Evolutionary conservation across 768 basidiomycete species (phyloP), one percentile per base, ranked within the genome.

Genomic region (Tylopilus felleus): DNA sequence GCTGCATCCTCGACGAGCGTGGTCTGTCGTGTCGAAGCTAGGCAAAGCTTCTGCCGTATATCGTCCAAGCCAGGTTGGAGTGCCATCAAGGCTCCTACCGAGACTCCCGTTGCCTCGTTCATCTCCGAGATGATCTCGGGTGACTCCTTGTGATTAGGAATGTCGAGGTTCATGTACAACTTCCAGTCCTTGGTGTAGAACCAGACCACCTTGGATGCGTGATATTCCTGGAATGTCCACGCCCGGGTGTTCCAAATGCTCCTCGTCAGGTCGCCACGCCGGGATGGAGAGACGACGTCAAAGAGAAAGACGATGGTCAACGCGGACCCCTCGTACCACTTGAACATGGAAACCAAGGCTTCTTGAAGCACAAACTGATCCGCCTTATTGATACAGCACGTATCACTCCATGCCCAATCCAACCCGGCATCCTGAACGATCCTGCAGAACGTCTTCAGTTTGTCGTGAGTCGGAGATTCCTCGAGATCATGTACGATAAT

Each of bases 81-180:
- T n/a, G 29, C 14, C 16, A 42, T 25, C 41, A 50, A 23, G 0
- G 35, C 40, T 35, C 13, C 21, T 3, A 22, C 31, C 1, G 41
- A 33, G 2, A 50, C 8, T 0, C 49, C 49, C 4, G 49, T 50
- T 5, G 49, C 49, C 8, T 42, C 41, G 22, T 50, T 40, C 49
- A 50, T 50, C 29, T 50, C 49, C 12, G 39, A 28, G 16, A 49
- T 49, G 16, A 49, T 41, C 27, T 49, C 39, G 49, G 38, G 49
- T 3, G 49, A 50, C 7, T 49, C 49, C 28, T 49, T 49, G 40
- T 49, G 49, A 14, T 49, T 49, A 1, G 39, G 40, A 22, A 31
- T 31, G 9, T 49, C 29, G 6, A 41, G 40, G 9, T 41, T 17
- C 21, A 41, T 8, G 17, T 49, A 49, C 5, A 12, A 27, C 21